These are phyloP conservation scores for Rubia peregrina DNA, from an alignment of 305 asterid genomes.

Conservation along the genomic window DNA sequence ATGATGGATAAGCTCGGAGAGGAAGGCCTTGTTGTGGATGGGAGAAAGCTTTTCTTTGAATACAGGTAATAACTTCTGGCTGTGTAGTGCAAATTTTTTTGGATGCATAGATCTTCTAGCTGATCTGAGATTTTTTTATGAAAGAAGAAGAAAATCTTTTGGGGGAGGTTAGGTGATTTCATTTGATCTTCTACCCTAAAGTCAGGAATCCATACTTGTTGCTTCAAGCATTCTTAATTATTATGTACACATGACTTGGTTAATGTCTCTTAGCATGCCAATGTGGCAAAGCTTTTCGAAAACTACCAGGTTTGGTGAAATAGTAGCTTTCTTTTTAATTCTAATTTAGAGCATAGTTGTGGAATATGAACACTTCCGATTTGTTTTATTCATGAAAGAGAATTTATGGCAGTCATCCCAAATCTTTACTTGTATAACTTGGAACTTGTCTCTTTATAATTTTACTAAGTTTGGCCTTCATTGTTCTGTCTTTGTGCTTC, in stretches of 20 bases:
- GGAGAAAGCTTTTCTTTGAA: conserved; percentile 84
- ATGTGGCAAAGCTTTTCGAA: background rate
- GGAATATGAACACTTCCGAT: background rate
- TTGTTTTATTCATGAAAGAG: background rate
- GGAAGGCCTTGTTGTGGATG: conserved; percentile 90
- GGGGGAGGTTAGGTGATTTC: background rate
- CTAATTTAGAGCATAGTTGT: background rate
- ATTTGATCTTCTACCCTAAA: background rate
- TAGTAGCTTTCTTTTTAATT: background rate
- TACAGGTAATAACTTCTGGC: conserved; percentile 52
- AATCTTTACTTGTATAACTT: background rate
- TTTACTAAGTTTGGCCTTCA: background rate
- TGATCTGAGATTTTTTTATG: background rate
- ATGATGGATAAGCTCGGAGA: conserved; percentile 88
- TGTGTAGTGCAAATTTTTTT: conserved; percentile 8
- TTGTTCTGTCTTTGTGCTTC: background rate
- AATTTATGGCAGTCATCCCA: background rate
- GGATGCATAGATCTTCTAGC: background rate
- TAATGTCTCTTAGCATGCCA: background rate
- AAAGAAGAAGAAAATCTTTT: background rate
- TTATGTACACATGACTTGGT: background rate
- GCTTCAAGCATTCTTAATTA: background rate
- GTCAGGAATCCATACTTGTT: background rate
- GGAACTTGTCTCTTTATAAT: background rate
- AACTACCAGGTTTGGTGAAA: background rate